A percentile compares a stretch with the other conserved stretches of the same genome.
Evolutionary conservation across 768 basidiomycete genomes (phyloP).

Genomic region (Ramaria rubella): DNA sequence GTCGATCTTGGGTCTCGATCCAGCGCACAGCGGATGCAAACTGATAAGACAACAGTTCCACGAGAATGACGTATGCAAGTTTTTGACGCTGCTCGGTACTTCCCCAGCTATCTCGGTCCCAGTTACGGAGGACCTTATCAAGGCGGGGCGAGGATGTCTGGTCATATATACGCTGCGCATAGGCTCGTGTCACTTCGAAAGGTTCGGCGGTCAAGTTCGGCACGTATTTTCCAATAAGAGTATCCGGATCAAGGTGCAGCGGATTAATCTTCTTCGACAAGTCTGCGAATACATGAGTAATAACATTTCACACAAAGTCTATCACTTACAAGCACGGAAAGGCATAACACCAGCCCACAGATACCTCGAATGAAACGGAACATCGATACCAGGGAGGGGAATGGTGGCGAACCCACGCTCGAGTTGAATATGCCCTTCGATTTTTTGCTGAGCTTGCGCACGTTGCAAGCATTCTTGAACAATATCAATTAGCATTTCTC

Average conservation of each 20-base stretch:
- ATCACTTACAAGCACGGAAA: conserved; percentile 85
- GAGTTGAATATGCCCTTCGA: conserved; percentile 85
- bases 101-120: conserved; percentile 91
- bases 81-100: conserved; percentile 78
- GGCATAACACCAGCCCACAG: conserved; percentile 98
- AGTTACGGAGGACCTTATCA: conserved; percentile 88
- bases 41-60: conserved; percentile 95
- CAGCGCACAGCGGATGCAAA: conserved; percentile 98
- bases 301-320: background rate
- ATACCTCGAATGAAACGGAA: conserved; percentile 99
- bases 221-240: conserved; percentile 91
- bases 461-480: conserved; percentile 73
- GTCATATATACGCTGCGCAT: conserved; percentile 92
- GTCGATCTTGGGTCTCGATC: conserved; percentile 97
- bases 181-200: conserved; percentile 76
- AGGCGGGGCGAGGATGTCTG: conserved; percentile 94
- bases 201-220: conserved; percentile 92
- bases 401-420: conserved; percentile 97
- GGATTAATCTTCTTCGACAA: conserved; percentile 97
- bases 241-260: conserved; percentile 85
- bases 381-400: conserved; percentile 93
- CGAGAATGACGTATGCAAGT: conserved; percentile 92
- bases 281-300: conserved; percentile 40
- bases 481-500: conserved; percentile 92
- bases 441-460: conserved; percentile 70